A percentile compares a stretch with the other conserved stretches of the same genome.
These are phyloP conservation scores for Fusarium coicis DNA, from an alignment of 2,329 filamentous ascomycete species.

Conservation along the genomic window DNA sequence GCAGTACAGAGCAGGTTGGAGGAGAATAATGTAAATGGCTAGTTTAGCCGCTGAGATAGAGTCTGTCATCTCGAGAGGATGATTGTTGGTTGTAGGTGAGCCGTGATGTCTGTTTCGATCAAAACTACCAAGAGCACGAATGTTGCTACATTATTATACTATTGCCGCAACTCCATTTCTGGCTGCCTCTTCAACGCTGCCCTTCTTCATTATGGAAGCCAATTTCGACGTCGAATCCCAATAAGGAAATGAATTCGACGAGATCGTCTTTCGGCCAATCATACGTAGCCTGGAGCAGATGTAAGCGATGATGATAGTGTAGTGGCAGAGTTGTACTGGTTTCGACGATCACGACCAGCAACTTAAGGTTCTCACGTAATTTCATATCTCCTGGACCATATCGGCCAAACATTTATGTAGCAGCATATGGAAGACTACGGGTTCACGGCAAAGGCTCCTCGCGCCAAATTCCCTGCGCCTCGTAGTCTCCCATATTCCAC, in stretches of 20 bases:
- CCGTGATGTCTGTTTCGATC: neutral
- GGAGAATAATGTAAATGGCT: constrained; percentile 6
- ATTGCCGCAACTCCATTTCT: no score
- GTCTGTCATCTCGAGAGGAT: constrained; percentile 6
- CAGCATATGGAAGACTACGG: neutral
- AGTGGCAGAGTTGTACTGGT: neutral
- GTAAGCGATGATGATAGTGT: neutral
- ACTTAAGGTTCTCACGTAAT: neutral
- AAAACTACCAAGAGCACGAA: neutral
- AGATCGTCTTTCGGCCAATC: neutral
- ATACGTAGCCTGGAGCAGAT: neutral
- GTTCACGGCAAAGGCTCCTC: neutral
- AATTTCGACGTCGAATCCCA: constrained; percentile 1
- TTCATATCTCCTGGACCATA: neutral
- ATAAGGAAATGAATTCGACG: neutral
- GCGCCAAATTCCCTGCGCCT: neutral
- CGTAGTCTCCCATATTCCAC: neutral
- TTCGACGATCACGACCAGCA: neutral
- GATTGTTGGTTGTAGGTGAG: neutral
- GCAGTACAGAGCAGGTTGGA: constrained; percentile 11
- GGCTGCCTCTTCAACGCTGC: constrained; percentile 3
- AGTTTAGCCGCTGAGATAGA: constrained; percentile 5
- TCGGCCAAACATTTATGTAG: neutral
- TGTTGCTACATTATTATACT: constrained; percentile 1
- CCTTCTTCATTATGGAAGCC: neutral